Evolutionary conservation across 2,329 filamentous ascomycete genomes (phyloP).

Genomic region (Trichoderma endophyticum): DNA sequence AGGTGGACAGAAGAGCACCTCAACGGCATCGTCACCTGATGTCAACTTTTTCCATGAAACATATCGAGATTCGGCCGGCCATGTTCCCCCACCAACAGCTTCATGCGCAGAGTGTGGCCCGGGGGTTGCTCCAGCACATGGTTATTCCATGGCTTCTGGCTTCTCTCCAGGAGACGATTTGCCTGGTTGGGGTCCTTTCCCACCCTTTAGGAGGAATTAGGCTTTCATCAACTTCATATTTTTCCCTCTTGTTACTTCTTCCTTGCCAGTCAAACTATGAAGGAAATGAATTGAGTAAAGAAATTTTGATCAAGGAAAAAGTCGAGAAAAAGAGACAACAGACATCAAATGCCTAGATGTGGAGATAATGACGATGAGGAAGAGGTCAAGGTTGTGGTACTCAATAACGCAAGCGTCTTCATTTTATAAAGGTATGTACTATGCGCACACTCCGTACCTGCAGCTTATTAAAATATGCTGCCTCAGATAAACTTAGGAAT

Average conservation of each 20-base stretch:
- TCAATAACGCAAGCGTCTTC: too few relatives aligned
- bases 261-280: neutral
- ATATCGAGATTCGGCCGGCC: neutral
- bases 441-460: too few relatives aligned
- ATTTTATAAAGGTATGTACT: too few relatives aligned
- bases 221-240: neutral
- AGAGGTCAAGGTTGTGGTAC: too few relatives aligned
- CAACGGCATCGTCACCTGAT: neutral
- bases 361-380: too few relatives aligned
- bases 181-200: neutral
- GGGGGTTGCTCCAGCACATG: neutral
- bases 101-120: neutral
- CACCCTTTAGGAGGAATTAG: neutral
- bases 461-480: too few relatives aligned
- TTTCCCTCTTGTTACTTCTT: neutral
- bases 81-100: neutral
- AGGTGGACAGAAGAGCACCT: neutral
- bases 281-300: too few relatives aligned
- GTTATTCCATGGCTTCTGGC: neutral
- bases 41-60: neutral
- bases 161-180: neutral
- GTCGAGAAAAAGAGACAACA: too few relatives aligned
- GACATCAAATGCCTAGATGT: too few relatives aligned
- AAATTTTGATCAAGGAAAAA: too few relatives aligned
- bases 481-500: too few relatives aligned